Conservation (phyloP, 495 filamentous ascomycete species). For the Neurospora terricola region DNA sequence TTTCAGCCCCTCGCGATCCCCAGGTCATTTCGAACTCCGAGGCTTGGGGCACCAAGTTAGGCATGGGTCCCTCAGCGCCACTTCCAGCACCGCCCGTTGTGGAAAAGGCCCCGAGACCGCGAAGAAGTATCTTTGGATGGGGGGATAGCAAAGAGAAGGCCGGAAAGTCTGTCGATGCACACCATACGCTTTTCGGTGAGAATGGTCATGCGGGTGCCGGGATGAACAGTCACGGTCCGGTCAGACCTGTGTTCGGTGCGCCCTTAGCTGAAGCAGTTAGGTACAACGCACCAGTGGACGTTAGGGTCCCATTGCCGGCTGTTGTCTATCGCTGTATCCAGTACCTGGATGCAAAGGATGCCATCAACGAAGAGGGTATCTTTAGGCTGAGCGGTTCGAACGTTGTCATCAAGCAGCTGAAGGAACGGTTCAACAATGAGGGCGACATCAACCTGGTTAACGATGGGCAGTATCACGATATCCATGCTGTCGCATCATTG, state of each 20-base stretch:
- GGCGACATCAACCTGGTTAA: constrained; percentile 82
- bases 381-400: constrained; percentile 94
- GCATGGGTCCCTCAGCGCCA: constrained; percentile 14
- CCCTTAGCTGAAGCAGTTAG: constrained; percentile 79
- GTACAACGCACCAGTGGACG: constrained; percentile 60
- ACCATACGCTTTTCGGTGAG: constrained; percentile 33
- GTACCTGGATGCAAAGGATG: constrained; percentile 78
- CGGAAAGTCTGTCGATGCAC: constrained; percentile 37
- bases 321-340: constrained; percentile 96
- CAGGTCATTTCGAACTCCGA: constrained; percentile 77
- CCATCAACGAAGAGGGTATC: constrained; percentile 82
- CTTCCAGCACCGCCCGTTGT: constrained; percentile 40
- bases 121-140: constrained; percentile 83
- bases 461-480: constrained; percentile 82
- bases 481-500: constrained; percentile 89
- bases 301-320: constrained; percentile 70
- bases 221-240: constrained; percentile 39
- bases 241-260: constrained; percentile 76
- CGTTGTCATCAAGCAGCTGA: constrained; percentile 80
- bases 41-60: constrained; percentile 71
- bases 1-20: constrained; percentile 82
- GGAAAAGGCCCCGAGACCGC: constrained; percentile 73
- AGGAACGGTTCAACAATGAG: constrained; percentile 87
- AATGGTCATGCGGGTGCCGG: constrained; percentile 11
- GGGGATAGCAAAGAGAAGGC: constrained; percentile 38